Percentiles rank a stretch among this genome's conserved stretches.
Conservation (phyloP, 306 rosid species). For the Cicer arietinum region DNA sequence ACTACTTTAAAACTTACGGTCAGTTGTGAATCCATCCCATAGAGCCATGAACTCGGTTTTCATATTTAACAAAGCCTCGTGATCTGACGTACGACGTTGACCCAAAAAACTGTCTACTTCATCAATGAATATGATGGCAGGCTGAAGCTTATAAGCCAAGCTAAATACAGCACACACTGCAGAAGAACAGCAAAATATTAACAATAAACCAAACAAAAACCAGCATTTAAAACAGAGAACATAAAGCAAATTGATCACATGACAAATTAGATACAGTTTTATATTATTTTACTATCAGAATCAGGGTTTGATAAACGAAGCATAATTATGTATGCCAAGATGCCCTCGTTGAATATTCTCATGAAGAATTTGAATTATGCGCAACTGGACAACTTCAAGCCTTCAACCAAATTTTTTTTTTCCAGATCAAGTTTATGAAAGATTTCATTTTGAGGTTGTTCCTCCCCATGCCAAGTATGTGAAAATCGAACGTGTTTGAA, state of each 20-base stretch:
- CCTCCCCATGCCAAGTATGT: constrained; percentile 3
- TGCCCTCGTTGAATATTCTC: constrained; percentile 2
- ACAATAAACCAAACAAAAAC: constrained; percentile 32
- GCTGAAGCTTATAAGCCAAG: constrained; percentile 97
- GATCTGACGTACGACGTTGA: constrained; percentile 91
- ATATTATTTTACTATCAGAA: background rate
- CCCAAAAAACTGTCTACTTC: constrained; percentile 99
- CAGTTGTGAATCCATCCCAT: constrained; percentile 99
- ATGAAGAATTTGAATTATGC: background rate
- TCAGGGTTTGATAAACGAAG: constrained; percentile 20
- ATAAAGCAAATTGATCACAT: constrained; percentile 32
- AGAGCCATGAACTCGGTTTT: constrained; percentile 98
- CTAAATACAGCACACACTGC: constrained; percentile 95
- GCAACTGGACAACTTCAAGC: constrained; percentile 17
- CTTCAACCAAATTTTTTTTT: background rate
- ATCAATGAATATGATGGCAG: constrained; percentile 96
- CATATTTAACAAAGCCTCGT: constrained; percentile 92
- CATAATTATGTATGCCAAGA: constrained; percentile 11
- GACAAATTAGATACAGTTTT: background rate
- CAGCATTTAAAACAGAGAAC: constrained; percentile 13
- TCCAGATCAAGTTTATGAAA: no score
- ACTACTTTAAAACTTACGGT: constrained; percentile 65
- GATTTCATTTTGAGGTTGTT: constrained; percentile 19
- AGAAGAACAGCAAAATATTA: constrained; percentile 37
- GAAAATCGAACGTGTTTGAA: background rate